phyloP scores from a whole-genome alignment of 805 yeast genomes.

The Yamadazyma insecticola region DNA sequence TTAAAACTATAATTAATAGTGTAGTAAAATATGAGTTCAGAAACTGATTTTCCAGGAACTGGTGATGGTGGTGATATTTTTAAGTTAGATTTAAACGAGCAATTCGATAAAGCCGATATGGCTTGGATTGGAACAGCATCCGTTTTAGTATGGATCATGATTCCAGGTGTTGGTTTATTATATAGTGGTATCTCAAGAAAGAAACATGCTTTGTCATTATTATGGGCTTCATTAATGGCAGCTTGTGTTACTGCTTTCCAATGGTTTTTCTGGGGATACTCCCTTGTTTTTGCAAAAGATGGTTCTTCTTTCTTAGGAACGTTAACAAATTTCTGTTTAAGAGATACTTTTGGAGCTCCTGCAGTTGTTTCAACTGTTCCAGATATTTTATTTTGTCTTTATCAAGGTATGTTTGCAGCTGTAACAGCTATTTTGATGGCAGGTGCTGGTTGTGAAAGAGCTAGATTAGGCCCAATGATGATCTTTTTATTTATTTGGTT shows the following conservation, averaged over 20 bases:
- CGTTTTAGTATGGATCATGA: slow-evolving; percentile 89
- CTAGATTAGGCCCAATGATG: slow-evolving; percentile 95
- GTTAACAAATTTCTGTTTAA: slow-evolving; percentile 73
- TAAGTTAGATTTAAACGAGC: slow-evolving; percentile 64
- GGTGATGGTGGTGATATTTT: slow-evolving; percentile 83
- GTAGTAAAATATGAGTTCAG: slow-evolving; percentile 10
- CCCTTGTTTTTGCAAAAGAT: slow-evolving; percentile 74
- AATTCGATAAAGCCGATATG: slow-evolving; percentile 72
- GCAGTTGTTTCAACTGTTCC: slow-evolving; percentile 69
- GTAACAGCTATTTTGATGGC: slow-evolving; percentile 90
- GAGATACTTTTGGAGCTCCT: slow-evolving; percentile 78
- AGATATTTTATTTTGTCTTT: slow-evolving; percentile 82
- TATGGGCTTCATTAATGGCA: slow-evolving; percentile 94
- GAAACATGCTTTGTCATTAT: slow-evolving; percentile 88
- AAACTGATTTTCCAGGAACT: slow-evolving; percentile 45
- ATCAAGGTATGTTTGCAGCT: slow-evolving; percentile 96
- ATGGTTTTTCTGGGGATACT: slow-evolving; percentile 99
- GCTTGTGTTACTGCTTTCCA: slow-evolving; percentile 80
- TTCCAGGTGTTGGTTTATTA: slow-evolving; percentile 91
- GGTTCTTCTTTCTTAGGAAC: slow-evolving; percentile 71
- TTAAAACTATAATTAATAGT: no score
- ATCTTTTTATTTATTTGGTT: slow-evolving; percentile 89
- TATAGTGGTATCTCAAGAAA: slow-evolving; percentile 93
- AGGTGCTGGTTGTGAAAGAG: slow-evolving; percentile 98
- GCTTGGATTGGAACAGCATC: slow-evolving; percentile 80